Conservation (phyloP, 768 basidiomycete genomes). For the Suillus placidus region DNA sequence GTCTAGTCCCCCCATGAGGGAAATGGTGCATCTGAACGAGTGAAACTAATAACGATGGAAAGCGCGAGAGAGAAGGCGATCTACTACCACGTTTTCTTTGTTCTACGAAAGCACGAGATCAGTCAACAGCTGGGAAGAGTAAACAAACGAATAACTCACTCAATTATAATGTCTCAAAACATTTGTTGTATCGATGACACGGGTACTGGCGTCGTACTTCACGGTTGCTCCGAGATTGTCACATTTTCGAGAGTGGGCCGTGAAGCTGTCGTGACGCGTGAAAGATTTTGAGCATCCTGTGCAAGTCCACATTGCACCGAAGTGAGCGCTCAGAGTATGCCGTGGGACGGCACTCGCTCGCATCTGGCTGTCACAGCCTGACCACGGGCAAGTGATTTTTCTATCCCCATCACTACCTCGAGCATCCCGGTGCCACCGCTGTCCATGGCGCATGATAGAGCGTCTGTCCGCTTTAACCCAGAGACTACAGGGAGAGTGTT, state of each 20-base stretch:
- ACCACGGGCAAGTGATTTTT: slow-evolving; percentile 3
- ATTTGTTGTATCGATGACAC: not conserved
- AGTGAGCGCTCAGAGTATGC: not conserved
- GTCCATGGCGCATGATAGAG: slow-evolving; percentile 1
- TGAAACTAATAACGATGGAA: too few relatives aligned
- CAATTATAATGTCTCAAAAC: not conserved
- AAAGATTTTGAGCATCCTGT: not conserved
- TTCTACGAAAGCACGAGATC: not conserved
- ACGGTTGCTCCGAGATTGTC: not conserved
- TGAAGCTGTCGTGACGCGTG: not conserved
- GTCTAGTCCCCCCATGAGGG: too few relatives aligned
- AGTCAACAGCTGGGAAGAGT: not conserved
- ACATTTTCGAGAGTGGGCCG: not conserved
- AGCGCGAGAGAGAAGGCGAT: not conserved
- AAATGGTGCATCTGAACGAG: too few relatives aligned
- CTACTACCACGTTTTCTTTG: not conserved
- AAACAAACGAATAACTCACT: not conserved
- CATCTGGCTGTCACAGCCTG: not conserved
- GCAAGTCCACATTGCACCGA: not conserved
- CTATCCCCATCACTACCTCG: too few relatives aligned
- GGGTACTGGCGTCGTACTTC: not conserved
- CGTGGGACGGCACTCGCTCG: not conserved
- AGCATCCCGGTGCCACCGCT: slow-evolving; percentile 1
- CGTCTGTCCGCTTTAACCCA: slow-evolving; percentile 9
- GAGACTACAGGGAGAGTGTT: slow-evolving; percentile 1